phyloP scores from a whole-genome alignment of 192 early-diverging fungal species.

The Entomortierella beljakovae region DNA sequence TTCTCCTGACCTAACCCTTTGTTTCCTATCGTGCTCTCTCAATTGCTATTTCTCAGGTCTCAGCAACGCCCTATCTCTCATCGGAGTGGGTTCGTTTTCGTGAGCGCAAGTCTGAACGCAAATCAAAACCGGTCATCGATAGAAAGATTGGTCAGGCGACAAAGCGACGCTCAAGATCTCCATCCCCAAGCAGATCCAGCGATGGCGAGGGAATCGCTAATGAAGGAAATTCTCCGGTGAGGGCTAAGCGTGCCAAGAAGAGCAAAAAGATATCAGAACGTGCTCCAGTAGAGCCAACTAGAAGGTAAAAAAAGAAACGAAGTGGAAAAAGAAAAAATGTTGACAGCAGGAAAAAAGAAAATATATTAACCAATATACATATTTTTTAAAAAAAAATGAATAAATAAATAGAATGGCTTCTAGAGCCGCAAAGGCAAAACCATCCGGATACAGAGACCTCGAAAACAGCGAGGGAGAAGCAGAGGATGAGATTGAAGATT shows the following conservation, averaged over 20 bases:
- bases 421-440: slow-evolving; percentile 33
- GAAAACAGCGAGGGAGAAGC: slow-evolving; percentile 12
- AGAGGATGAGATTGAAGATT: slow-evolving; percentile 16
- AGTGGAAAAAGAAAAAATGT: too few species aligned
- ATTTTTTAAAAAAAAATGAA: background rate
- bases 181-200: slow-evolving; percentile 11
- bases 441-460: slow-evolving; percentile 17
- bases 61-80: slow-evolving; percentile 50
- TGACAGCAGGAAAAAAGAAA: too few species aligned
- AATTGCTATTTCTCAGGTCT: slow-evolving; percentile 19
- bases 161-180: slow-evolving; percentile 46
- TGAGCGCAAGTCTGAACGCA: slow-evolving; percentile 37
- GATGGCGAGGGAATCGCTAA: background rate
- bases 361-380: too few species aligned
- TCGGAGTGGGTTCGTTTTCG: slow-evolving; percentile 27
- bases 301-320: slow-evolving; percentile 33
- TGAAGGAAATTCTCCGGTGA: background rate
- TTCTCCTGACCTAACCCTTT: background rate
- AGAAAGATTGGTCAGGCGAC: slow-evolving; percentile 44
- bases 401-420: slow-evolving; percentile 54
- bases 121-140: slow-evolving; percentile 14
- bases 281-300: slow-evolving; percentile 23
- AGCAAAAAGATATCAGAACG: slow-evolving; percentile 17
- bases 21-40: background rate
- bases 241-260: slow-evolving; percentile 29